These are phyloP conservation scores for Fusarium subglutinans DNA, from an alignment of 2,329 filamentous ascomycete genomes.

Conservation along the genomic window DNA sequence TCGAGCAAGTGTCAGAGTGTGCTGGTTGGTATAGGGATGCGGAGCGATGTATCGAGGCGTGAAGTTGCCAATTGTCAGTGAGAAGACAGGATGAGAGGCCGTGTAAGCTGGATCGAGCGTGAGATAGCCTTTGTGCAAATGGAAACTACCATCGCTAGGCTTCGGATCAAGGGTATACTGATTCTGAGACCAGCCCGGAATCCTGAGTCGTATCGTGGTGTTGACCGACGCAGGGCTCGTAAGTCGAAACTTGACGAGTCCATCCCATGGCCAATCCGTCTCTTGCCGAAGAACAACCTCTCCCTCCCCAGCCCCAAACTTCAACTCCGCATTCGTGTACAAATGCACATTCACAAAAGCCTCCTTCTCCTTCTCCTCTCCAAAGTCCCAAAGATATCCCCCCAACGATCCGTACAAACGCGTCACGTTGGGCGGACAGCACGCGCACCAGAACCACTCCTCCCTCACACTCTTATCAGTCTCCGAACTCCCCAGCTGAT, in stretches of 20 bases:
- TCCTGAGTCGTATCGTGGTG: constrained; percentile 58
- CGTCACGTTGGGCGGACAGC: constrained; percentile 69
- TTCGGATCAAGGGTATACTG: constrained; percentile 49
- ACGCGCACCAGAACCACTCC: constrained; percentile 61
- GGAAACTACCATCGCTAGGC: constrained; percentile 9
- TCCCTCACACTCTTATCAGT: constrained; percentile 1
- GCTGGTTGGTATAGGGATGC: constrained; percentile 65
- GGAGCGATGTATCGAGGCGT: constrained; percentile 59
- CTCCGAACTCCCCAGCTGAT: constrained; percentile 62
- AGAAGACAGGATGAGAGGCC: constrained; percentile 45
- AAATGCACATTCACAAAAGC: constrained; percentile 63
- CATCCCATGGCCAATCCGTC: constrained; percentile 67
- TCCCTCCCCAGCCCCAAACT: constrained; percentile 48
- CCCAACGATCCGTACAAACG: constrained; percentile 65
- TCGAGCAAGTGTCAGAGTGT: constrained; percentile 62
- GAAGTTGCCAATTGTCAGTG: constrained; percentile 55
- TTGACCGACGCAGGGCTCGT: constrained; percentile 26
- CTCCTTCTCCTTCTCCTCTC: constrained; percentile 24
- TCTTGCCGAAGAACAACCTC: constrained; percentile 50
- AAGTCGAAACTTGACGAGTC: constrained; percentile 58
- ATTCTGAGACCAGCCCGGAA: constrained; percentile 61
- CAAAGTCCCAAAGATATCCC: constrained; percentile 64
- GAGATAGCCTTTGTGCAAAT: constrained; percentile 58
- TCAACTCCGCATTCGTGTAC: constrained; percentile 60
- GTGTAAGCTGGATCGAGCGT: constrained; percentile 54